Percentiles rank a stretch among this genome's conserved stretches.
Evolutionary conservation across 1,139 yeast species (phyloP).

Genomic region (Saccharomyces hybrid): DNA sequence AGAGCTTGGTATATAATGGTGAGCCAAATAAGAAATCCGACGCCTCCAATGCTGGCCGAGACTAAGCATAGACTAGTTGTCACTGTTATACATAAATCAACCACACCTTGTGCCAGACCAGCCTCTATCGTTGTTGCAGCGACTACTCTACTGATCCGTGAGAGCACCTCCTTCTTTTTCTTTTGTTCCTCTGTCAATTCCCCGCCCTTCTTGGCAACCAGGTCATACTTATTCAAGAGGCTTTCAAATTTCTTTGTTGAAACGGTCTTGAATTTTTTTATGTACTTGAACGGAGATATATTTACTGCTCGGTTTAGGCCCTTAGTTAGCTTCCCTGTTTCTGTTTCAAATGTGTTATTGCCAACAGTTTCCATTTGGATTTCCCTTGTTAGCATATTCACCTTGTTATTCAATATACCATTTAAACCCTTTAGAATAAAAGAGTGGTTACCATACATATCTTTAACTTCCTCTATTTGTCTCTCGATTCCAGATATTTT

Average conservation of each 20-base stretch:
- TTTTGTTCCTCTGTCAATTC: background rate
- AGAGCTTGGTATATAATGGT: background rate
- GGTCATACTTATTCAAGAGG: background rate
- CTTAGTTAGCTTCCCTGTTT: background rate
- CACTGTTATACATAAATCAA: background rate
- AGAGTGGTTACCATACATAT: background rate
- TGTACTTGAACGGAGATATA: background rate
- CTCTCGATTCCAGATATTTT: background rate
- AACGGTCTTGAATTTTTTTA: background rate
- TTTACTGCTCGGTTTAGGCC: background rate
- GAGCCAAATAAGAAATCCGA: background rate
- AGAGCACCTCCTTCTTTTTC: background rate
- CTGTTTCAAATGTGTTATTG: background rate
- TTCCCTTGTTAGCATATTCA: background rate
- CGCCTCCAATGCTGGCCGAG: background rate
- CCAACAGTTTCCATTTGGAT: background rate
- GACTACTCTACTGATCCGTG: background rate
- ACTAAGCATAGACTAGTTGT: background rate
- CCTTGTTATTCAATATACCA: background rate
- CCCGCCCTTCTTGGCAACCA: background rate
- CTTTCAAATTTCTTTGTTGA: background rate
- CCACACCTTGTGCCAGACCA: background rate
- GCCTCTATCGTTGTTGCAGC: background rate
- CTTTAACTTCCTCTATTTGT: background rate
- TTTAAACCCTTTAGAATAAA: background rate